A percentile compares a stretch with the other conserved stretches of the same genome.
Evolutionary conservation across 192 early-diverging fungal genomes (phyloP).

Genomic region (Mortierella alpina): DNA sequence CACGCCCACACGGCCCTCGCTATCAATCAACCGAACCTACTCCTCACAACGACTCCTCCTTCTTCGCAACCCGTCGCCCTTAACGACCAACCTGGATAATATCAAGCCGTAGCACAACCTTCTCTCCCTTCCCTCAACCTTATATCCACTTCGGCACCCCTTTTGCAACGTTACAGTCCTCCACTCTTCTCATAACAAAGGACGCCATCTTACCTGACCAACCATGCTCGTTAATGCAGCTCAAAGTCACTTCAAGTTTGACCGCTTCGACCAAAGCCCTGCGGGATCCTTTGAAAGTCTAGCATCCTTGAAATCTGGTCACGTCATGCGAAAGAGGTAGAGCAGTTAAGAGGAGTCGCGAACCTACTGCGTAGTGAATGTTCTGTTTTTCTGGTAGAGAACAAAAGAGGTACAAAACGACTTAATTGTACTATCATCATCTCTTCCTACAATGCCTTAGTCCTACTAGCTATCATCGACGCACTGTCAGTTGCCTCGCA

Average conservation of each 20-base stretch:
- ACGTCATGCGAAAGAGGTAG: constrained; percentile 35
- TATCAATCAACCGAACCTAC: background rate
- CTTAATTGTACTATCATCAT: background rate
- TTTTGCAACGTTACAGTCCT: background rate
- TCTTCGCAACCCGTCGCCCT: background rate
- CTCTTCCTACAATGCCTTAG: background rate
- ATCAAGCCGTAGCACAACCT: background rate
- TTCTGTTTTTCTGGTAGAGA: no score
- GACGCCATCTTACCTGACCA: background rate
- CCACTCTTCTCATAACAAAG: background rate
- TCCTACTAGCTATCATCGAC: constrained; percentile 37
- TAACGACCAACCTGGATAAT: background rate
- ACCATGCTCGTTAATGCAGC: constrained; percentile 46
- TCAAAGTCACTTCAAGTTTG: constrained; percentile 50
- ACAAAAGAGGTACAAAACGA: no score
- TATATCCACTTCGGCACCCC: background rate
- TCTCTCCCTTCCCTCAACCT: background rate
- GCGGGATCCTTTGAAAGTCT: constrained; percentile 28
- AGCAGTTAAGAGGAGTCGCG: background rate
- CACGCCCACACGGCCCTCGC: constrained; percentile 53
- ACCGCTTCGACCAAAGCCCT: constrained; percentile 32
- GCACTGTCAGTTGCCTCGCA: constrained; percentile 50
- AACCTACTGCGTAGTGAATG: no score
- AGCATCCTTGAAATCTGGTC: constrained; percentile 6
- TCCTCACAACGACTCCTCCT: background rate